phyloP scores from a whole-genome alignment of 768 basidiomycete species.

The Calocera viscosa region DNA sequence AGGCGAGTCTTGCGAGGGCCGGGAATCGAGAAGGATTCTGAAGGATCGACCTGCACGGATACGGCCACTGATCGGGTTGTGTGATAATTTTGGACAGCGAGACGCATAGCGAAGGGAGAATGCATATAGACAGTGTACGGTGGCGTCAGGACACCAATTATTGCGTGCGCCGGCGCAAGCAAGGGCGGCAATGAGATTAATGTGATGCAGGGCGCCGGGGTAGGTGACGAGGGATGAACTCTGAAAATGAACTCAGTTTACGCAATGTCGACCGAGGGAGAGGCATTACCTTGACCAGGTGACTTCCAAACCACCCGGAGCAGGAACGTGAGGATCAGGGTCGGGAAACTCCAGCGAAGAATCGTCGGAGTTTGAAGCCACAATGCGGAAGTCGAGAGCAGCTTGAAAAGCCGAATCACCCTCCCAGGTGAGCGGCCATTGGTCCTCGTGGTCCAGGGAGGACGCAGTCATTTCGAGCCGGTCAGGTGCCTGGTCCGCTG shows the following conservation, averaged over 20 bases:
- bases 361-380: neutral
- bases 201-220: slow-evolving; percentile 31
- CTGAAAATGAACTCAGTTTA: neutral
- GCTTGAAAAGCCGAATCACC: neutral
- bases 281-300: slow-evolving; percentile 20
- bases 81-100: slow-evolving; percentile 55
- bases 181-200: slow-evolving; percentile 49
- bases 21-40: slow-evolving; percentile 69
- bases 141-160: slow-evolving; percentile 53
- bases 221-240: neutral
- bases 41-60: slow-evolving; percentile 56
- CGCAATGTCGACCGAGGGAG: neutral
- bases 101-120: slow-evolving; percentile 40
- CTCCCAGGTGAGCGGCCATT: neutral
- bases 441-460: neutral
- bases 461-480: neutral
- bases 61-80: slow-evolving; percentile 54
- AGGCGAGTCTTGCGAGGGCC: slow-evolving; percentile 57
- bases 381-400: neutral
- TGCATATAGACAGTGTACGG: slow-evolving; percentile 57
- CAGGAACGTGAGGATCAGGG: neutral
- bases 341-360: neutral
- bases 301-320: slow-evolving; percentile 16
- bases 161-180: slow-evolving; percentile 43
- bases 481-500: slow-evolving; percentile 27